Evolutionary conservation across 306 rosid species (phyloP).

Genomic region (Echinosophora koreensis): DNA sequence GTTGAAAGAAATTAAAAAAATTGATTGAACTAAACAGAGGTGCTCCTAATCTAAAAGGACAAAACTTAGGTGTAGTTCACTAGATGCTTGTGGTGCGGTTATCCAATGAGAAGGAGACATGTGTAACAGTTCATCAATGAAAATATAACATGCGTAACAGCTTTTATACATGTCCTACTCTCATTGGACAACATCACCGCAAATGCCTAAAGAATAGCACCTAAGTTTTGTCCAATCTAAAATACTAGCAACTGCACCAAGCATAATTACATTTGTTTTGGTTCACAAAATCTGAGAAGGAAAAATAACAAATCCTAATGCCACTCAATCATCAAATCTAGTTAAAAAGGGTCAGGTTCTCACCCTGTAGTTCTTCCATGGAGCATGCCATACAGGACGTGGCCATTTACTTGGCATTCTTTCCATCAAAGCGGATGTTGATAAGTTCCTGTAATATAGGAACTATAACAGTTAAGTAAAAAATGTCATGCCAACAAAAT

Average conservation of each 20-base stretch:
- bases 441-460: slow-evolving; percentile 64
- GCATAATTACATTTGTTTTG: slow-evolving; percentile 14
- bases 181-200: too few relatives aligned
- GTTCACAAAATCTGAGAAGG: slow-evolving; percentile 12
- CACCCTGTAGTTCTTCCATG: slow-evolving; percentile 97
- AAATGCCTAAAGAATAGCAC: too few relatives aligned
- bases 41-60: slow-evolving; percentile 12
- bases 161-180: too few relatives aligned
- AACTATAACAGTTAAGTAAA: slow-evolving; percentile 45
- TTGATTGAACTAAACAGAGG: slow-evolving; percentile 23
- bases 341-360: slow-evolving; percentile 34
- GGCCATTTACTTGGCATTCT: slow-evolving; percentile 99
- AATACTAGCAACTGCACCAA: slow-evolving; percentile 24
- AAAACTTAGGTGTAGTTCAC: too few relatives aligned
- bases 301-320: slow-evolving; percentile 15
- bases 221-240: background rate
- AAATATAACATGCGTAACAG: too few relatives aligned
- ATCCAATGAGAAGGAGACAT: too few relatives aligned
- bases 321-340: slow-evolving; percentile 27
- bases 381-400: slow-evolving; percentile 96
- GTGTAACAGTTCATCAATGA: too few relatives aligned
- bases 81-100: too few relatives aligned
- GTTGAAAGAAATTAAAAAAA: background rate
- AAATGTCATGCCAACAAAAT: slow-evolving; percentile 17
- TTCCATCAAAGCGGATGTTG: slow-evolving; percentile 95